Evolutionary conservation across 2,329 filamentous ascomycete species (phyloP), one percentile per base, ranked within the genome.

Genomic region (Xylariaceae sp.): DNA sequence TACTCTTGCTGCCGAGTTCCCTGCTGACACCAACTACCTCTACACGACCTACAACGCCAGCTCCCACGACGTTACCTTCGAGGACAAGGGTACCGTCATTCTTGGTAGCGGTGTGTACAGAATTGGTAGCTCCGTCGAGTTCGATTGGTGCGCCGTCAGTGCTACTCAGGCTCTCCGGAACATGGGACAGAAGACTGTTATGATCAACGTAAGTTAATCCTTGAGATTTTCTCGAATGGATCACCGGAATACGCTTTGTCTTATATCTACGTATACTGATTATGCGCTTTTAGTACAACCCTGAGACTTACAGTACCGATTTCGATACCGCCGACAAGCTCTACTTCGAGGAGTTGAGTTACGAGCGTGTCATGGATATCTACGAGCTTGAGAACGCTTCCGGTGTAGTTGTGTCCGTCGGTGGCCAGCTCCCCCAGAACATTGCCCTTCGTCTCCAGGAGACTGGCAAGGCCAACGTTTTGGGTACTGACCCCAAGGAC

Each of bases 21-120:
- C 92, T 37, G 92, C 92, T 48, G 83, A 94, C 66, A 96, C 92
- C 61, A 96, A 97, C 82, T 97, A 96, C 76, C 84, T 95, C 30
- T 96, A 97, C 79, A 97, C 93, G 2, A 97, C 94, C 35, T 99
- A 99, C 81, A 97, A 99, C 72, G 94, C 92, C 59, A 89, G 89
- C 13, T 88, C 89, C 13, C 93, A 97, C 77, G 94, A 97, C 75
- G 89, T 97, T 53, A 88, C 85, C 11, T 97, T 99, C 66, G 88
- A 97, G 66, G 93, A 97, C 73, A 89, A 96, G 67, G 92, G 93
- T 64, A 89, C 87, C 51, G 78, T 99, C 58, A 88, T 97, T 60
- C 85, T 99, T 11, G 94, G 94, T 62, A 93, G 88, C 72, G 94
- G 94, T 76, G 94, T 97, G 18, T 99, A 99, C 83, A 87, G 94